Conservation (phyloP, 208 protist species). For the Acanthamoeba royreba region DNA sequence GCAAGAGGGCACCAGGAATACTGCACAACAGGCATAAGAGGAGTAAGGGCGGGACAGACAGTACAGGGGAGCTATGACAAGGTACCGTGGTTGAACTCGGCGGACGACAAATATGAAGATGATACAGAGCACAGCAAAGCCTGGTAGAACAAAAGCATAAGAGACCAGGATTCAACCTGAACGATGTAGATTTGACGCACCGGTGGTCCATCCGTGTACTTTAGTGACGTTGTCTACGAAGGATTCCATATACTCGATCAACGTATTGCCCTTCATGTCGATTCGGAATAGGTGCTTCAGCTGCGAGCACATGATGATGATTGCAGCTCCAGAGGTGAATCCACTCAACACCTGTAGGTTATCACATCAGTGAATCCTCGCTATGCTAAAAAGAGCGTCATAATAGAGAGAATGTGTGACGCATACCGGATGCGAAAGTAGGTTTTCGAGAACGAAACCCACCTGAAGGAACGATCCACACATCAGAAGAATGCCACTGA, state of each 20-base stretch:
- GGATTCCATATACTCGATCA: neutral
- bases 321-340: neutral
- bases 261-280: neutral
- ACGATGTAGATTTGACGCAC: too few species aligned
- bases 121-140: too few species aligned
- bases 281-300: neutral
- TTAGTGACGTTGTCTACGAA: neutral
- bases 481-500: neutral
- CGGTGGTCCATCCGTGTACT: neutral
- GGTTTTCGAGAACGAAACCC: conserved; percentile 12
- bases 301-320: conserved; percentile 1
- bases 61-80: too few species aligned
- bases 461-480: neutral
- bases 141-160: too few species aligned
- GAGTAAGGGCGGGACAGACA: too few species aligned
- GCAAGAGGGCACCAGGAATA: neutral
- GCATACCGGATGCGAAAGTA: neutral
- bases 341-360: neutral
- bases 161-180: too few species aligned
- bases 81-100: too few species aligned
- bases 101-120: neutral
- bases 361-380: neutral
- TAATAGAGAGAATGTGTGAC: too few species aligned
- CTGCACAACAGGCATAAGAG: neutral
- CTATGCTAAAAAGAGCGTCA: neutral